Evolutionary conservation across 139 green algal species (phyloP).

Genomic region (Micractinium sp.): DNA sequence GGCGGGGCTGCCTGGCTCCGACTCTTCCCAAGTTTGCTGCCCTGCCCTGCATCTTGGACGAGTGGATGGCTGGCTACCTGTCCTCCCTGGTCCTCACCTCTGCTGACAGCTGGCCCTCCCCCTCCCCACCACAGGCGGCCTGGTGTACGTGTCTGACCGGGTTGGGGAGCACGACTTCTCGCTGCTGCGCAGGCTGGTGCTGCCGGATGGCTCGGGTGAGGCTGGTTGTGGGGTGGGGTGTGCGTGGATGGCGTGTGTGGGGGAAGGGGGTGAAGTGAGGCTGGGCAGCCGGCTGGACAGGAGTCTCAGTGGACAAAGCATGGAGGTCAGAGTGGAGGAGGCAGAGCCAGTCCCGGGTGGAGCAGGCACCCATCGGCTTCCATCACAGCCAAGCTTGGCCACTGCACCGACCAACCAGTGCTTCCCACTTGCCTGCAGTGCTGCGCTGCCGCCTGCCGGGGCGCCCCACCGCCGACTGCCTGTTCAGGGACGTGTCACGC

Average conservation of each 20-base stretch:
- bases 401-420: constrained; percentile 41
- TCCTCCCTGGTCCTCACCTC: not conserved
- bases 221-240: too few relatives aligned
- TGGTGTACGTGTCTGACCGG: constrained; percentile 77
- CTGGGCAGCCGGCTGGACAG: too few relatives aligned
- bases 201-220: constrained; percentile 59
- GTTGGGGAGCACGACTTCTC: constrained; percentile 75
- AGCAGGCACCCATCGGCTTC: too few relatives aligned
- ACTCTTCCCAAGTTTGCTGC: not conserved
- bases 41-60: too few relatives aligned
- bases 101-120: not conserved
- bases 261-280: too few relatives aligned
- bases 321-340: too few relatives aligned
- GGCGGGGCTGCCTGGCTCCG: not conserved
- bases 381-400: not conserved
- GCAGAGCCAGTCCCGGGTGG: too few relatives aligned
- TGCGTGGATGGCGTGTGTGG: too few relatives aligned
- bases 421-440: constrained; percentile 8
- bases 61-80: too few relatives aligned
- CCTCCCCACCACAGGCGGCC: constrained; percentile 46
- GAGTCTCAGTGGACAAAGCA: too few relatives aligned
- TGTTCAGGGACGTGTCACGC: constrained; percentile 85
- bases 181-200: constrained; percentile 71
- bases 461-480: constrained; percentile 85
- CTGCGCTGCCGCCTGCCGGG: constrained; percentile 69